These are phyloP conservation scores for Phytopythium kandeliae DNA, from an alignment of 352 stramenopile genomes.

Conservation along the genomic window DNA sequence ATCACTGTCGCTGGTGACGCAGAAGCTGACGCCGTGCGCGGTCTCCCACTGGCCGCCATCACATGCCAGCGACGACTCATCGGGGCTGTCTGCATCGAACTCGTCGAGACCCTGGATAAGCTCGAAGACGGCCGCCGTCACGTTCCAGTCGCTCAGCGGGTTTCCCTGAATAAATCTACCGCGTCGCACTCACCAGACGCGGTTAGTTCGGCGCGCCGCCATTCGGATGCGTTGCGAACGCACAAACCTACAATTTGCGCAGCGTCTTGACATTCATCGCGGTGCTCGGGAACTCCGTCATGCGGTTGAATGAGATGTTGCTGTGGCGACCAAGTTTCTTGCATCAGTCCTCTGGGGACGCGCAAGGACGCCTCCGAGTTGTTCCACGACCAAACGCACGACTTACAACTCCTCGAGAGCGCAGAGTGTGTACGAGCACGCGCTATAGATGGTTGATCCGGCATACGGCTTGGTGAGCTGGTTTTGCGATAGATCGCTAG, in stretches of 20 bases:
- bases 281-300: constrained; percentile 18
- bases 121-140: constrained; percentile 15
- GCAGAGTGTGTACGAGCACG: constrained; percentile 21
- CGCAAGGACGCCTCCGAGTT: constrained; percentile 24
- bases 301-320: constrained; percentile 30
- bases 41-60: constrained; percentile 15
- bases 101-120: constrained; percentile 14
- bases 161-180: constrained; percentile 25
- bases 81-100: constrained; percentile 14
- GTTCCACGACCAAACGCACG: constrained; percentile 17
- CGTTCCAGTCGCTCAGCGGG: constrained; percentile 18
- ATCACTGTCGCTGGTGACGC: constrained; percentile 9
- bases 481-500: constrained; percentile 41
- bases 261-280: constrained; percentile 19
- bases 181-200: background rate
- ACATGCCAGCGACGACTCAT: constrained; percentile 7
- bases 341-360: constrained; percentile 19
- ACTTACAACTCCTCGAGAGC: constrained; percentile 6
- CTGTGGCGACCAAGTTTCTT: constrained; percentile 9
- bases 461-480: constrained; percentile 27
- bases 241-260: constrained; percentile 14
- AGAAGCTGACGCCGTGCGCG: constrained; percentile 19
- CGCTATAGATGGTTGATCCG: constrained; percentile 11
- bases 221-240: too few relatives aligned
- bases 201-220: too few relatives aligned